Evolutionary conservation across 202 grass and related monocot species (phyloP).

Genomic region (Dendrocalamus latiflorus): DNA sequence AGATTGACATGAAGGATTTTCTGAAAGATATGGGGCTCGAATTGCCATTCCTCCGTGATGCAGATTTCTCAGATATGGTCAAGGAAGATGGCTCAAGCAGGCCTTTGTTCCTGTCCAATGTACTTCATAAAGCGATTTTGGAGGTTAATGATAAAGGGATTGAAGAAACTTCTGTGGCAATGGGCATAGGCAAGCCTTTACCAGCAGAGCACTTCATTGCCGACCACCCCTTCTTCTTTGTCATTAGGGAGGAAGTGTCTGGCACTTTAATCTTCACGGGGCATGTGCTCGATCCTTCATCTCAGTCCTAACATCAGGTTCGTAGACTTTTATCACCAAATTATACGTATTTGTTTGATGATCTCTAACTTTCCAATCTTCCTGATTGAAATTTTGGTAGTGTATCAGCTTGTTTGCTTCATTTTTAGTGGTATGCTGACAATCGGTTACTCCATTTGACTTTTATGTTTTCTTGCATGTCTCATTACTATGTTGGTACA

Average conservation of each 20-base stretch:
- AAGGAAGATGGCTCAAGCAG: conserved; percentile 18
- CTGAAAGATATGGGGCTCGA: conserved; percentile 49
- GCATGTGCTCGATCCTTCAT: conserved; percentile 44
- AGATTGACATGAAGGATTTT: conserved; percentile 27
- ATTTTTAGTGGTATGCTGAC: neutral
- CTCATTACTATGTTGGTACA: neutral
- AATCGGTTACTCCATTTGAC: neutral
- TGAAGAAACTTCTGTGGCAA: conserved; percentile 24
- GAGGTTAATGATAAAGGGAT: too few relatives aligned
- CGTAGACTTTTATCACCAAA: neutral
- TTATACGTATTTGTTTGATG: neutral
- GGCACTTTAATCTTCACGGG: conserved; percentile 35
- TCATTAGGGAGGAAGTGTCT: conserved; percentile 47
- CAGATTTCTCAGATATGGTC: conserved; percentile 52
- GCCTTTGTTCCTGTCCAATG: conserved; percentile 42
- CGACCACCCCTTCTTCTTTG: conserved; percentile 51
- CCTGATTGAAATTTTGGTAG: neutral
- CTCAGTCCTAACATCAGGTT: conserved; percentile 15
- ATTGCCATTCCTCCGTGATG: conserved; percentile 38
- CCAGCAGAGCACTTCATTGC: conserved; percentile 35
- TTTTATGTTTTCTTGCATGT: neutral
- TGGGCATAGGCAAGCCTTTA: conserved; percentile 28
- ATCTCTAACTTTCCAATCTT: neutral
- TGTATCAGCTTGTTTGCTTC: neutral
- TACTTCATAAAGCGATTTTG: conserved; percentile 46